These are phyloP conservation scores for Leucocoprinus leucothites DNA, from an alignment of 768 basidiomycete species.

Conservation along the genomic window DNA sequence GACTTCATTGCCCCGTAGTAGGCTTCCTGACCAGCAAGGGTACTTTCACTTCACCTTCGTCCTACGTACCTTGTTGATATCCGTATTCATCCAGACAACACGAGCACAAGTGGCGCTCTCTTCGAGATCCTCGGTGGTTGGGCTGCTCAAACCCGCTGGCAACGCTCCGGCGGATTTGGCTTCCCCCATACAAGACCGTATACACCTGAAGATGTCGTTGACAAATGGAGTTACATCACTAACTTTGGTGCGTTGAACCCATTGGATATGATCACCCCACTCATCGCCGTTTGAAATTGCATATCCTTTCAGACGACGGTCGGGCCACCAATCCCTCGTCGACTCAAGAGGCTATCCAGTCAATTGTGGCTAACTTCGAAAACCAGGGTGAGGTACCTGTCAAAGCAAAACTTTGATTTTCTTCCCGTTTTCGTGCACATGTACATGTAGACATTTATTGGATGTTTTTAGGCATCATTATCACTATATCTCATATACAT, in stretches of 20 bases:
- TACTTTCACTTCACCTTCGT: constrained; percentile 20
- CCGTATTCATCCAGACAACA: constrained; percentile 49
- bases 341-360: constrained; percentile 72
- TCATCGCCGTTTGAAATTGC: too few relatives aligned
- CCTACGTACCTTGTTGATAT: neutral
- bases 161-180: constrained; percentile 80
- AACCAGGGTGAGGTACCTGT: constrained; percentile 36
- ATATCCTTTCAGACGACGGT: constrained; percentile 59
- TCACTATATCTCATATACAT: too few relatives aligned
- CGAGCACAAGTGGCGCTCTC: constrained; percentile 65
- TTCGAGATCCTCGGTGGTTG: constrained; percentile 92
- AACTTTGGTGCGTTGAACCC: constrained; percentile 61
- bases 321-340: constrained; percentile 79
- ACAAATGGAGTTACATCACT: constrained; percentile 82
- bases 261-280: neutral
- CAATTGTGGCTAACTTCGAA: constrained; percentile 52
- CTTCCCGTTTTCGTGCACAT: neutral
- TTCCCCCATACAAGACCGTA: constrained; percentile 79
- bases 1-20: constrained; percentile 92
- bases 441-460: too few relatives aligned
- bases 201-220: constrained; percentile 76
- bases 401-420: constrained; percentile 52
- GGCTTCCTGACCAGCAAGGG: constrained; percentile 84
- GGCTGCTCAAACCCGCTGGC: constrained; percentile 92
- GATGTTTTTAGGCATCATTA: too few relatives aligned